phyloP scores from a whole-genome alignment of 1,139 yeast species.

The Yamadazyma triangularis region DNA sequence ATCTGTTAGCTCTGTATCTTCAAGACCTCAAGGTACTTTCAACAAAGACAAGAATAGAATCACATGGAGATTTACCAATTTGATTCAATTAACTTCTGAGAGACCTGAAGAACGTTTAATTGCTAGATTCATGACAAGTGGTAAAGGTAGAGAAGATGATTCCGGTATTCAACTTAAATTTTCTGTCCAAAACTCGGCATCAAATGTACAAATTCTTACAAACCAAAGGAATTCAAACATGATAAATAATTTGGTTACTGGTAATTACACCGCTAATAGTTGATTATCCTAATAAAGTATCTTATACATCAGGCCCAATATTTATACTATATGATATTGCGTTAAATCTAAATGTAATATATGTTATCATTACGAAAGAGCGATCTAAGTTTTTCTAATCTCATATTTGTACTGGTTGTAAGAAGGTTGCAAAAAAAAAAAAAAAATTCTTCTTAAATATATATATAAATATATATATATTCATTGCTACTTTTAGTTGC shows the following conservation, averaged over 20 bases:
- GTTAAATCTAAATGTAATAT: no score
- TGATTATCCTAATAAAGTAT: no score
- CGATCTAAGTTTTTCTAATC: no score
- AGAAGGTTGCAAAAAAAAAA: no score
- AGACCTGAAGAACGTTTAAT: slow-evolving; percentile 54
- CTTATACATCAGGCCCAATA: no score
- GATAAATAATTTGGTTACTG: slow-evolving; percentile 13
- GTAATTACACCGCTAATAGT: slow-evolving; percentile 12
- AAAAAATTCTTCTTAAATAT: no score
- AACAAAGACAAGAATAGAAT: slow-evolving; percentile 80
- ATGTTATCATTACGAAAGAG: no score
- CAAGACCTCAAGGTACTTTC: slow-evolving; percentile 88
- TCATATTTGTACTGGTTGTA: no score
- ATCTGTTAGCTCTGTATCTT: slow-evolving; percentile 67
- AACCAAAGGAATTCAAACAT: slow-evolving; percentile 9
- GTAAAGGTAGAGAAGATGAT: slow-evolving; percentile 58
- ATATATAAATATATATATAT: no score
- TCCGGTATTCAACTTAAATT: slow-evolving; percentile 71
- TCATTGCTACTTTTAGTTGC: no score
- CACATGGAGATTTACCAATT: slow-evolving; percentile 68
- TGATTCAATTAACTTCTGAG: slow-evolving; percentile 36
- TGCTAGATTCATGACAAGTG: slow-evolving; percentile 67
- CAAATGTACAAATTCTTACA: slow-evolving; percentile 5
- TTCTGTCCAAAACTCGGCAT: slow-evolving; percentile 26
- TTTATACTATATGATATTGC: no score